phyloP scores from a whole-genome alignment of 257 asterid species.

The Solanum habrochaites region DNA sequence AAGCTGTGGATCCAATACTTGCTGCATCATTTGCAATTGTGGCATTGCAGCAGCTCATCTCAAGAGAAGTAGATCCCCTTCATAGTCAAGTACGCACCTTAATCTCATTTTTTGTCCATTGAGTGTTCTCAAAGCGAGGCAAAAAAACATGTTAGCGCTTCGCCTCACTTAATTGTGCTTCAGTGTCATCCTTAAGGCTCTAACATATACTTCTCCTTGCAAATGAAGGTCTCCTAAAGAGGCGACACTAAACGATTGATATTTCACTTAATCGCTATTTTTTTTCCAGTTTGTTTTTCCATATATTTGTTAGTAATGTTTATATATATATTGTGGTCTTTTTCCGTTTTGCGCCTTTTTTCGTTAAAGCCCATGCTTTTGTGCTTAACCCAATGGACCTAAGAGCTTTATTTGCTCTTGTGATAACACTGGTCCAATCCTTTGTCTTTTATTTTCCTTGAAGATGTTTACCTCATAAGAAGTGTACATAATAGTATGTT shows the following conservation, averaged over 20 bases:
- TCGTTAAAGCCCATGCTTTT: neutral
- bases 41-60: slow-evolving; percentile 70
- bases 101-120: neutral
- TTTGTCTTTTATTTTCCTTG: neutral
- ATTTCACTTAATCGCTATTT: neutral
- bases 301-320: neutral
- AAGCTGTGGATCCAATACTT: slow-evolving; percentile 46
- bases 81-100: slow-evolving; percentile 46
- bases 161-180: neutral
- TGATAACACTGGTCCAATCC: neutral
- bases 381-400: neutral
- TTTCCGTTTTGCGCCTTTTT: neutral
- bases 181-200: neutral
- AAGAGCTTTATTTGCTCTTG: neutral
- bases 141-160: neutral
- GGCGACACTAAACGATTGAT: neutral
- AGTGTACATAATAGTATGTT: neutral
- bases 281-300: neutral
- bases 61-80: slow-evolving; percentile 72
- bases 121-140: neutral
- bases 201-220: neutral
- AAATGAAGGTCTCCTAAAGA: neutral
- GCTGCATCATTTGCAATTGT: slow-evolving; percentile 58
- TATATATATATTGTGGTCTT: neutral
- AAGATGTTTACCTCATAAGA: neutral